Evolutionary conservation across 2,329 filamentous ascomycete genomes (phyloP).

Genomic region (Diaporthe sp.): DNA sequence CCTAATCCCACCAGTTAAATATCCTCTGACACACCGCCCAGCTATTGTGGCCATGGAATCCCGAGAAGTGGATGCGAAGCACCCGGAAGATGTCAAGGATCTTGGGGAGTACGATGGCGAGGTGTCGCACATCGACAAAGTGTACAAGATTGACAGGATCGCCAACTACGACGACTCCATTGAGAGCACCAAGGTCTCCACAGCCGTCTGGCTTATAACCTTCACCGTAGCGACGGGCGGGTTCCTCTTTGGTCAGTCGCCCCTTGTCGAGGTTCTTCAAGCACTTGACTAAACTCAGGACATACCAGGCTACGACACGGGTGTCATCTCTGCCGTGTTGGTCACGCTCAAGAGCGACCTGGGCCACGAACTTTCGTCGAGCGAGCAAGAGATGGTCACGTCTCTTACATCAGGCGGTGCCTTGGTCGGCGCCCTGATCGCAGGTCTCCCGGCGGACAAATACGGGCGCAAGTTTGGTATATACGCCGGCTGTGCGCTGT

Average conservation of each 20-base stretch:
- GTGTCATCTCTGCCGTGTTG: slow-evolving; percentile 63
- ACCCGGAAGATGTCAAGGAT: background rate
- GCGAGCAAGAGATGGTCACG: slow-evolving; percentile 61
- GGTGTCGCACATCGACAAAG: slow-evolving; percentile 11
- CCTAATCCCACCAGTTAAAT: background rate
- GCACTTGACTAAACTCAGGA: background rate
- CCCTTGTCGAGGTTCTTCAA: too few relatives aligned
- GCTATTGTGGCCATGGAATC: slow-evolving; percentile 7
- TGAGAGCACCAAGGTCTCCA: slow-evolving; percentile 46
- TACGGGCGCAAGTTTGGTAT: slow-evolving; percentile 42
- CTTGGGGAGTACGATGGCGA: background rate
- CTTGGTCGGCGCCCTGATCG: slow-evolving; percentile 57
- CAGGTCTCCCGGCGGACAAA: slow-evolving; percentile 55
- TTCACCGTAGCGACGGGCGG: slow-evolving; percentile 48
- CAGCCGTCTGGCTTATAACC: slow-evolving; percentile 48
- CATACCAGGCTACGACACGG: slow-evolving; percentile 60
- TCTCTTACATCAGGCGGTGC: slow-evolving; percentile 60
- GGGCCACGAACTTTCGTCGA: slow-evolving; percentile 52
- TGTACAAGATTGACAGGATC: background rate
- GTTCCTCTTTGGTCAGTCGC: slow-evolving; percentile 46
- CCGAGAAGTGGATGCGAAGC: background rate
- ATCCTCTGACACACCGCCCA: background rate
- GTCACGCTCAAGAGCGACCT: slow-evolving; percentile 56
- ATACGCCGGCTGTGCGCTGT: slow-evolving; percentile 46
- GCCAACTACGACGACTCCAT: slow-evolving; percentile 46